Percentiles rank a stretch among this genome's conserved stretches.
Conservation (phyloP, 202 grass and related monocot genomes). For the Hordeum pubiflorum region DNA sequence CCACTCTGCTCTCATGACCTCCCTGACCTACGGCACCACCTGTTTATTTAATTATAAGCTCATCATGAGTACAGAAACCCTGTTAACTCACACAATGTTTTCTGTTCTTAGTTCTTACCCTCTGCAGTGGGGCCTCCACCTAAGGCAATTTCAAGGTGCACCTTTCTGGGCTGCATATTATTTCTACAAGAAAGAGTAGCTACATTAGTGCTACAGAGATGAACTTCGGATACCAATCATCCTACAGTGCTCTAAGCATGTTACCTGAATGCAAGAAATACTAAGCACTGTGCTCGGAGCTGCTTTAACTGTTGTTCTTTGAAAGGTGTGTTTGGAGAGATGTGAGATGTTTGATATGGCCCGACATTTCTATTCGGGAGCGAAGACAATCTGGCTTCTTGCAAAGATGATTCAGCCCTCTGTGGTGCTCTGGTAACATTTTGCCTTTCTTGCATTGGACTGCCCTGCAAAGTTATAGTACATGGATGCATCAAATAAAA, state of each 20-base stretch:
- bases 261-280: constrained; percentile 98
- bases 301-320: constrained; percentile 99
- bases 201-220: constrained; percentile 21
- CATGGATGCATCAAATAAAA: constrained; percentile 23
- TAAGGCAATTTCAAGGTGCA: constrained; percentile 96
- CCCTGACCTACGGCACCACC: constrained; percentile 45
- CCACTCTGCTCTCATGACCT: constrained; percentile 57
- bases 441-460: constrained; percentile 68
- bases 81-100: not conserved
- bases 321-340: constrained; percentile 57
- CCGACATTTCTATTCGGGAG: constrained; percentile 41
- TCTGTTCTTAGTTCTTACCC: constrained; percentile 50
- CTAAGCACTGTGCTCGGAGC: constrained; percentile 97
- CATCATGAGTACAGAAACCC: constrained; percentile 27
- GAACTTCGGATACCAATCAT: constrained; percentile 12
- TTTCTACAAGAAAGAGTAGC: constrained; percentile 53
- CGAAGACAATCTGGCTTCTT: constrained; percentile 46
- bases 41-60: constrained; percentile 39
- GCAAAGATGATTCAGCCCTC: constrained; percentile 40
- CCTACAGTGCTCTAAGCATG: not conserved
- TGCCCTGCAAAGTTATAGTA: constrained; percentile 45
- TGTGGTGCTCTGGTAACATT: constrained; percentile 36
- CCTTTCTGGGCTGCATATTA: constrained; percentile 73
- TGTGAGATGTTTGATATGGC: constrained; percentile 41
- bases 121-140: constrained; percentile 54